Percentiles rank a stretch among this genome's conserved stretches.
Conservation (phyloP, 2,329 filamentous ascomycete species). For the Penicillium hordei region DNA sequence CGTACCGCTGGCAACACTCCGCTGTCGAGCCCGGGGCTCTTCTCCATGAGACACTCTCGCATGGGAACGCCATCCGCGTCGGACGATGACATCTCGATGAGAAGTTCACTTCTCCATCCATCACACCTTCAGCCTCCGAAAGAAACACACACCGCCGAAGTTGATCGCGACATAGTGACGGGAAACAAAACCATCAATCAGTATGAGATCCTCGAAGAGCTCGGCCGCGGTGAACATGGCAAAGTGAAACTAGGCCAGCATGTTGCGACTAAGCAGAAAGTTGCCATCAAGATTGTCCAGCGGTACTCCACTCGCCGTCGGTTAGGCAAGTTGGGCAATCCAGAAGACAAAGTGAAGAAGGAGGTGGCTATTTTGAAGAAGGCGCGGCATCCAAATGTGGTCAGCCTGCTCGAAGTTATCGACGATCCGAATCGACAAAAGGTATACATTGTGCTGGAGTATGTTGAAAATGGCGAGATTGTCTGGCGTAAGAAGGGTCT, state of each 20-base stretch:
- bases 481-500: slow-evolving; percentile 88
- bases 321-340: slow-evolving; percentile 71
- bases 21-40: slow-evolving; percentile 49
- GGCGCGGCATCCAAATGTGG: slow-evolving; percentile 94
- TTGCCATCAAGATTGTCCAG: slow-evolving; percentile 98
- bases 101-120: slow-evolving; percentile 67
- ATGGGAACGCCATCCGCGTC: slow-evolving; percentile 36
- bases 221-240: slow-evolving; percentile 92
- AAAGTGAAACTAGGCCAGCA: slow-evolving; percentile 95
- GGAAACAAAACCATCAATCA: slow-evolving; percentile 97
- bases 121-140: slow-evolving; percentile 71
- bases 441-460: slow-evolving; percentile 96
- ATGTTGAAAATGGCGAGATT: slow-evolving; percentile 90
- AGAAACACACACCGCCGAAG: slow-evolving; percentile 86
- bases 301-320: slow-evolving; percentile 90
- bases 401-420: slow-evolving; percentile 92
- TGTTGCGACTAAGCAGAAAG: slow-evolving; percentile 70
- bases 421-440: slow-evolving; percentile 95
- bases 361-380: slow-evolving; percentile 99
- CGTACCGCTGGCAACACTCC: slow-evolving; percentile 50
- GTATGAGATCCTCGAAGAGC: slow-evolving; percentile 95
- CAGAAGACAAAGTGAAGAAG: slow-evolving; percentile 75
- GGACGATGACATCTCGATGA: slow-evolving; percentile 40
- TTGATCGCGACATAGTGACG: slow-evolving; percentile 83
- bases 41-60: slow-evolving; percentile 38